These are phyloP conservation scores for Chaetomium olivaceum DNA, from an alignment of 2,329 filamentous ascomycete genomes.

Conservation along the genomic window DNA sequence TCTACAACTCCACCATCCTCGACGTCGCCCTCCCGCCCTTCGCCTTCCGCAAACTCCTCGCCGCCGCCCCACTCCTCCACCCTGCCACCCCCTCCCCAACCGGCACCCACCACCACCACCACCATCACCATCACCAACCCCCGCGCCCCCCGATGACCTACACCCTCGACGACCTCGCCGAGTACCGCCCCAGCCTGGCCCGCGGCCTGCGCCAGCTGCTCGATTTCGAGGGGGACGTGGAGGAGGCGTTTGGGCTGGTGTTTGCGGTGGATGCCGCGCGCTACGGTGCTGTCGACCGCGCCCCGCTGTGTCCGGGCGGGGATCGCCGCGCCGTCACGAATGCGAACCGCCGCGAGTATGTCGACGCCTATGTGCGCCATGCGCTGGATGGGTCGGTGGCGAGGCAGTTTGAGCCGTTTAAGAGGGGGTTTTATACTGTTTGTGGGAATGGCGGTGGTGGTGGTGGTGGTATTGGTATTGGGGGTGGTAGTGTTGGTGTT, in stretches of 20 bases:
- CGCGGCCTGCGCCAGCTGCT: constrained; percentile 73
- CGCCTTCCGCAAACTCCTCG: constrained; percentile 82
- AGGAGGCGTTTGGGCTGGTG: constrained; percentile 76
- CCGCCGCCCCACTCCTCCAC: constrained; percentile 67
- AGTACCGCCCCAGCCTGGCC: constrained; percentile 76
- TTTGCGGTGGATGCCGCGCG: constrained; percentile 77
- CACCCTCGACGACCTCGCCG: constrained; percentile 77
- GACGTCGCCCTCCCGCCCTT: constrained; percentile 87
- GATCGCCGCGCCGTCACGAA: constrained; percentile 79
- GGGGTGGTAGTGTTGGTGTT: not conserved
- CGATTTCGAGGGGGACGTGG: constrained; percentile 77
- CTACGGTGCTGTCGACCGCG: constrained; percentile 65
- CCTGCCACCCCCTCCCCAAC: constrained; percentile 42
- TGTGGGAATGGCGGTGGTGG: constrained; percentile 46
- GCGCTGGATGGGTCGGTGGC: constrained; percentile 75
- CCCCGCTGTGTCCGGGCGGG: constrained; percentile 74
- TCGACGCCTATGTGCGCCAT: constrained; percentile 79
- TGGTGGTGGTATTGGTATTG: not conserved
- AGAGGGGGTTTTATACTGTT: constrained; percentile 88
- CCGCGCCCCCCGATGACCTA: constrained; percentile 67
- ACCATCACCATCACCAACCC: constrained; percentile 37
- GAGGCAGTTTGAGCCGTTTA: constrained; percentile 90
- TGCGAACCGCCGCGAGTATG: constrained; percentile 78
- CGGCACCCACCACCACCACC: constrained; percentile 49
- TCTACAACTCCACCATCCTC: constrained; percentile 92